Conservation (phyloP, 1,284 basidiomycete species). For the Ganoderma multipileum region DNA sequence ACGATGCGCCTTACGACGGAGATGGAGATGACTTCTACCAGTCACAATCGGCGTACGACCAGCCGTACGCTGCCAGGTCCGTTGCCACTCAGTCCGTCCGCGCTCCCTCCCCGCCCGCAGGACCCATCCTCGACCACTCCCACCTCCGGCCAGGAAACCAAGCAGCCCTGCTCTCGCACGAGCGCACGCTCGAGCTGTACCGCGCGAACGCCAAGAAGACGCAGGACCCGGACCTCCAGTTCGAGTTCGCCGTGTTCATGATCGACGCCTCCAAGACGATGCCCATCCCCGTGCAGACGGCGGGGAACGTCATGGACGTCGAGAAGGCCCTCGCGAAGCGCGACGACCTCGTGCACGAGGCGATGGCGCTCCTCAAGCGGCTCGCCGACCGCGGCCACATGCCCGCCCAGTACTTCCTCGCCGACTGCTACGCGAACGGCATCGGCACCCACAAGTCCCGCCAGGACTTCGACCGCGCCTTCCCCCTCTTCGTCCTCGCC, state of each 20-base stretch:
- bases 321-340: conserved; percentile 84
- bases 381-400: conserved; percentile 95
- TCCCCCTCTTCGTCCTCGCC: conserved; percentile 94
- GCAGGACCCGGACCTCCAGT: conserved; percentile 96
- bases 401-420: conserved; percentile 95
- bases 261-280: conserved; percentile 93
- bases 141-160: conserved; percentile 94
- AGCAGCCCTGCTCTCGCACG: conserved; percentile 91
- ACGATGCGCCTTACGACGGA: conserved; percentile 42
- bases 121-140: conserved; percentile 87
- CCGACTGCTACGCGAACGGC: conserved; percentile 97
- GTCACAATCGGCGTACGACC: conserved; percentile 40
- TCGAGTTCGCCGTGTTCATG: conserved; percentile 99
- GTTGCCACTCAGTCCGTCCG: conserved; percentile 48
- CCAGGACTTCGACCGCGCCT: conserved; percentile 97
- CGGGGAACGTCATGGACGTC: conserved; percentile 78
- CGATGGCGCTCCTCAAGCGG: conserved; percentile 84
- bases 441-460: conserved; percentile 88
- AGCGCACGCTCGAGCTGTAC: conserved; percentile 96
- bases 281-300: conserved; percentile 71
- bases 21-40: conserved; percentile 50
- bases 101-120: conserved; percentile 61
- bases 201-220: conserved; percentile 98
- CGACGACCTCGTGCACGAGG: conserved; percentile 89
- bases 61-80: conserved; percentile 37